Conservation (phyloP, 768 basidiomycete genomes). For the Agrocybe pediades region DNA sequence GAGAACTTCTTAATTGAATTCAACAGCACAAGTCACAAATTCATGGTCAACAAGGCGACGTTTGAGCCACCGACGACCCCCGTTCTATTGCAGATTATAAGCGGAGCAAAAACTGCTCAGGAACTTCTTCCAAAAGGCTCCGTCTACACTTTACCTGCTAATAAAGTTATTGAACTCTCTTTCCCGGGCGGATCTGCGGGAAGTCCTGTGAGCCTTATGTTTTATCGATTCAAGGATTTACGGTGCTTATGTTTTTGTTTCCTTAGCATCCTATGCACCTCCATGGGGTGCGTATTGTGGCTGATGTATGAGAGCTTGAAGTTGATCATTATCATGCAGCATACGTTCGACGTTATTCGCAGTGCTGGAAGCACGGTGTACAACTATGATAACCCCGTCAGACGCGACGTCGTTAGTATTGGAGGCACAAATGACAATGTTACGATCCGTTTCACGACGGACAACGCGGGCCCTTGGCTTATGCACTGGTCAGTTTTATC, state of each 20-base stretch:
- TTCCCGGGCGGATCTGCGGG: conserved; percentile 34
- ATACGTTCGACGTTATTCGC: conserved; percentile 37
- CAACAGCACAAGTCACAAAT: conserved; percentile 13
- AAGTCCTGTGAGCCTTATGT: conserved; percentile 27
- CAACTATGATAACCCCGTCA: conserved; percentile 21
- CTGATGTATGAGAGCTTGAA: neutral
- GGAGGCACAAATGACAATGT: conserved; percentile 36
- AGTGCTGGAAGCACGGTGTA: conserved; percentile 34
- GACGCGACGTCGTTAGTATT: conserved; percentile 37
- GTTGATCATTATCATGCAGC: conserved; percentile 1
- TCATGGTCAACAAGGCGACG: conserved; percentile 28
- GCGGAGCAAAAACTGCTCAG: conserved; percentile 38
- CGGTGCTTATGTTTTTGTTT: neutral
- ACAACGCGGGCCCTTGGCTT: conserved; percentile 13
- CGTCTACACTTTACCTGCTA: conserved; percentile 41
- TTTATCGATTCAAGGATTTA: neutral
- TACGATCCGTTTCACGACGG: conserved; percentile 47
- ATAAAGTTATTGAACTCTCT: conserved; percentile 48
- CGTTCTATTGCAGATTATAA: conserved; percentile 50
- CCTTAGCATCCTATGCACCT: conserved; percentile 5
- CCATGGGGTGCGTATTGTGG: neutral
- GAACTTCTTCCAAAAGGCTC: conserved; percentile 40
- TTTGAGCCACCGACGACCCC: conserved; percentile 39
- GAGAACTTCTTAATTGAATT: conserved; percentile 32
- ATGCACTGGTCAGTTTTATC: conserved; percentile 3